phyloP scores from a whole-genome alignment of 73 alveolate genomes.

The Tetrahymena thermophila region DNA sequence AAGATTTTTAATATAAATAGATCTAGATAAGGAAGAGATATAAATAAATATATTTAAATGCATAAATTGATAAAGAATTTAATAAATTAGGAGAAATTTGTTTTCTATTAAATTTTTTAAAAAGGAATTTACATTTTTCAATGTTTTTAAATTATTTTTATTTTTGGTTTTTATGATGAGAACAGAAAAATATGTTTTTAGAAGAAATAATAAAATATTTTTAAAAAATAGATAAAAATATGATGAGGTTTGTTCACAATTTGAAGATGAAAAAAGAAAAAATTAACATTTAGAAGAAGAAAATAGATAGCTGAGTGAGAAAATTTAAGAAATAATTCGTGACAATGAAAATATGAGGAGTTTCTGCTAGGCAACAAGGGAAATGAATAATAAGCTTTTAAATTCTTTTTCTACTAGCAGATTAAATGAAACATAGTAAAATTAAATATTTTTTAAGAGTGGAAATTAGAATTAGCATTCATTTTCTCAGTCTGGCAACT shows the following conservation, averaged over 20 bases:
- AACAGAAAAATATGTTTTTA: no score
- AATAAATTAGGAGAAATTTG: no score
- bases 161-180: no score
- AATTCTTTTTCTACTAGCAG: neutral
- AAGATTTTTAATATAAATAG: no score
- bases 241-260: neutral
- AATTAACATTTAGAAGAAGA: neutral
- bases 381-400: neutral
- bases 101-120: no score
- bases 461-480: neutral
- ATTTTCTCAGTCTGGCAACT: neutral
- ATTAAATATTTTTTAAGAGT: neutral
- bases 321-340: neutral
- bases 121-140: no score
- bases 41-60: no score
- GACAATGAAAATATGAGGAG: neutral
- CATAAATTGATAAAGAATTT: no score
- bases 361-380: neutral
- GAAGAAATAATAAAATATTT: no score
- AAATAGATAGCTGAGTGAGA: neutral
- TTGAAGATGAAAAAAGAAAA: neutral
- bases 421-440: neutral
- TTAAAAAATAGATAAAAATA: neutral
- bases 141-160: no score
- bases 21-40: no score